Evolutionary conservation across 148 eudicot genomes (phyloP), one percentile per base, ranked within the genome.

Genomic region (Fallopia convolvulus): DNA sequence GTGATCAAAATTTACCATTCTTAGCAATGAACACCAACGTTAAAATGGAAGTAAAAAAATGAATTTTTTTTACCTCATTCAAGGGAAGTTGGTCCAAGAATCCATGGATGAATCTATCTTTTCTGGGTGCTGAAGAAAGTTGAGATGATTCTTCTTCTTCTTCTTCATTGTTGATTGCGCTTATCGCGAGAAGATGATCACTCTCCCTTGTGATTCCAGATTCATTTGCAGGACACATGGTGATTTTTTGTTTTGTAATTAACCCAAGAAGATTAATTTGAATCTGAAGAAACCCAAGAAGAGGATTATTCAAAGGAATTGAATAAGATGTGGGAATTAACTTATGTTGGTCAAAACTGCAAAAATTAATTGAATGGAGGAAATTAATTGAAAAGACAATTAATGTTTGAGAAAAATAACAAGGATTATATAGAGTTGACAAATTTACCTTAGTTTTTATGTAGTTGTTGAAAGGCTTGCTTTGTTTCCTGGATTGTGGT

Each of bases 201-300:
- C 49, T 76, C 13, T 73, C 83, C 23, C 79, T 74, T 1, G 20
- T 56, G 73, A 76, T 77, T 1, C 74, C 72, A 5, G 82, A 48
- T 52, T 81, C 84, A 75, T 79, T 81, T 36, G 77, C 82, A 0
- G 84, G 82, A 40, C 82, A 83, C 86, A 80, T 68, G 36, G 23
- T 74, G 39, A 13, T 41, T 17, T 40, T 17, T 7, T 36, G 2
- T 36, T 26, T 26, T 0, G 30, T 26, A 26, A 26, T 26, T 36
- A 36, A 36, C 39, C 39, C 39, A 36, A 36, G 2, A 36, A 36
- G 46, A n/a, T 30, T 46, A 53, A 2, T 12, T 50, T 50, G 23
- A 55, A 58, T 36, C 72, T 33, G 46, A 42, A 39, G 20, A 36
- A 66, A 32, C 42, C 13, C 2, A 5, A 15, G 2, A 61, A 61